Evolutionary conservation across 1,139 yeast genomes (phyloP).

Genomic region (Arxiozyma slooffiae): DNA sequence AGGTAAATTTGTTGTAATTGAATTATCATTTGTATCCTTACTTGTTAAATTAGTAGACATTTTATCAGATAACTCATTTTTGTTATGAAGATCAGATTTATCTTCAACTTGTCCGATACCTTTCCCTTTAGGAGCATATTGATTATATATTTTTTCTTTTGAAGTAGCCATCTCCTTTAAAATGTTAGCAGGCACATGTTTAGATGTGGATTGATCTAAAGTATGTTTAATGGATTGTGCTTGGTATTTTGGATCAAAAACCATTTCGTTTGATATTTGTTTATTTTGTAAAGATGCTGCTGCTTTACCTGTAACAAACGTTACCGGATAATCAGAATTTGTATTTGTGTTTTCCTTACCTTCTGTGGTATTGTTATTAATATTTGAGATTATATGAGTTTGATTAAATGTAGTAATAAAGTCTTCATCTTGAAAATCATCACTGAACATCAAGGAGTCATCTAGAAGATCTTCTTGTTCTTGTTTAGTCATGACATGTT

Average conservation of each 20-base stretch:
- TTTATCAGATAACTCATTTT: not conserved
- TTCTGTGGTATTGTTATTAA: constrained; percentile 1
- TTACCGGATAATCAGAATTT: constrained; percentile 12
- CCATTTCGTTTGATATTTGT: constrained; percentile 17
- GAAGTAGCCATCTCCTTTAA: constrained; percentile 22
- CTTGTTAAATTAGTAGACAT: not conserved
- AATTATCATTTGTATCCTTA: not conserved
- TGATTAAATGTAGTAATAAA: constrained; percentile 5
- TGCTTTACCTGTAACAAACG: constrained; percentile 29
- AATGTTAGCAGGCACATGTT: constrained; percentile 22
- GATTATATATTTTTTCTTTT: constrained; percentile 21
- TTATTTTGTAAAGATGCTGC: constrained; percentile 25
- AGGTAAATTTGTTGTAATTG: not conserved
- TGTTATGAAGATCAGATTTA: not conserved
- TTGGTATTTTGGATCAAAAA: constrained; percentile 29
- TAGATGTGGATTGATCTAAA: constrained; percentile 28
- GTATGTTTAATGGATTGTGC: constrained; percentile 29
- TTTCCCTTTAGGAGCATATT: constrained; percentile 29
- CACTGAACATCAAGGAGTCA: constrained; percentile 60
- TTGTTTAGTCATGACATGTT: constrained; percentile 7
- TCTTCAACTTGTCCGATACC: constrained; percentile 8
- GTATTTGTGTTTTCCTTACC: not conserved
- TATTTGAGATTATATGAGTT: not conserved
- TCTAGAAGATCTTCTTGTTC: constrained; percentile 41
- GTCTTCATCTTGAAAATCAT: constrained; percentile 38